Conservation (phyloP, 169 alveolate genomes). For the Amoebophrya sp. region DNA sequence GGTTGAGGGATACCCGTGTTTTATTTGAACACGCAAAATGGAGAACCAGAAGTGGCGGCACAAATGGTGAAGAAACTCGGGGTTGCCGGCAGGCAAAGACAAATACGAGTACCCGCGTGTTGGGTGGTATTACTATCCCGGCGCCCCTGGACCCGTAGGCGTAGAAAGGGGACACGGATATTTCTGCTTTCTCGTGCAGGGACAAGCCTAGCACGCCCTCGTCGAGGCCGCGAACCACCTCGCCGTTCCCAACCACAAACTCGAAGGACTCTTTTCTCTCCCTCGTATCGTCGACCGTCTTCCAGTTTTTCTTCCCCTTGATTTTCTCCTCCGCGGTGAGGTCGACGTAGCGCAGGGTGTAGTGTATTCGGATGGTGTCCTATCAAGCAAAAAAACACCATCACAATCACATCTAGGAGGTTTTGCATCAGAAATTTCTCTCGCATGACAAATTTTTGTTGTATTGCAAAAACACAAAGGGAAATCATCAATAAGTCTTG, state of each 20-base stretch:
- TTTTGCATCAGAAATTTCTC: no score
- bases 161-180: neutral
- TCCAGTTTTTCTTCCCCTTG: neutral
- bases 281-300: neutral
- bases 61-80: no score
- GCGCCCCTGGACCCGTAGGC: neutral
- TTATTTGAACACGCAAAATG: no score
- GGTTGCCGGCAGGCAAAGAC: no score
- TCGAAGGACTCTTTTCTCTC: neutral
- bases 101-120: neutral
- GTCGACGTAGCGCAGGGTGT: neutral
- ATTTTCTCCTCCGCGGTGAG: neutral
- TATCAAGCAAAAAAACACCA: no score
- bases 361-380: no score
- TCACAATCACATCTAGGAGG: no score
- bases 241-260: neutral
- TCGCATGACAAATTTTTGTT: no score
- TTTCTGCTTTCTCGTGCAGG: constrained; percentile 2
- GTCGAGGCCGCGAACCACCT: neutral
- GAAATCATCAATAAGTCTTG: no score
- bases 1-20: no score
- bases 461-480: no score
- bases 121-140: neutral
- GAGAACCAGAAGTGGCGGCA: no score
- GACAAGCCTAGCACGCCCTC: neutral